phyloP scores from a whole-genome alignment of 2,329 filamentous ascomycete genomes.

The Fusarium duplospermum region DNA sequence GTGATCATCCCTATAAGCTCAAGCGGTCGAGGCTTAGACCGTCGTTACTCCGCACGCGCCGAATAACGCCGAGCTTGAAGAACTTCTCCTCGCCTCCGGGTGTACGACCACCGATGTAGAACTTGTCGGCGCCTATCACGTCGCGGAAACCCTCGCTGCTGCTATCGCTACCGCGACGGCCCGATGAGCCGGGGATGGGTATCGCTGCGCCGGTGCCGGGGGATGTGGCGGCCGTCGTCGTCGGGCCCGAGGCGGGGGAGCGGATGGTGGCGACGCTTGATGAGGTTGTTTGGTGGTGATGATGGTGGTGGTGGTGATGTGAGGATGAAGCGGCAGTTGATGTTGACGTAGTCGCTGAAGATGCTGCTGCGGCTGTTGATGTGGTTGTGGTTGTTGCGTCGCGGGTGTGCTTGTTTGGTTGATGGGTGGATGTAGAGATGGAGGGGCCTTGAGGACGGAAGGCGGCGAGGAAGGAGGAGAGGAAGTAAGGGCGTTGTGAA shows the following conservation, averaged over 20 bases:
- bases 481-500: constrained; percentile 66
- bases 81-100: constrained; percentile 83
- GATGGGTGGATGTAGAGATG: constrained; percentile 45
- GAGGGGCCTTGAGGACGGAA: constrained; percentile 59
- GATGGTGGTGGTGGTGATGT: constrained; percentile 35
- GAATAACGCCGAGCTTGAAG: constrained; percentile 83
- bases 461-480: constrained; percentile 67
- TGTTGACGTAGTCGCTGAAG: constrained; percentile 39
- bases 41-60: constrained; percentile 78
- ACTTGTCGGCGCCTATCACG: constrained; percentile 78
- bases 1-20: constrained; percentile 69
- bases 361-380: constrained; percentile 24
- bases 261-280: constrained; percentile 48
- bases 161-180: constrained; percentile 78
- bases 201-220: constrained; percentile 47
- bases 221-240: constrained; percentile 30
- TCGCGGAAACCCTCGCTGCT: constrained; percentile 82
- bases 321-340: constrained; percentile 38
- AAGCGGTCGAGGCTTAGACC: constrained; percentile 79
- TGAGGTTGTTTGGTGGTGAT: constrained; percentile 40
- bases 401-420: constrained; percentile 52
- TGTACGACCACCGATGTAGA: constrained; percentile 84
- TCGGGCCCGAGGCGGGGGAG: constrained; percentile 41
- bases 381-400: constrained; percentile 41
- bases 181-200: constrained; percentile 54